Evolutionary conservation across 331 rosid species (phyloP).

Genomic region (Telfairia occidentalis): DNA sequence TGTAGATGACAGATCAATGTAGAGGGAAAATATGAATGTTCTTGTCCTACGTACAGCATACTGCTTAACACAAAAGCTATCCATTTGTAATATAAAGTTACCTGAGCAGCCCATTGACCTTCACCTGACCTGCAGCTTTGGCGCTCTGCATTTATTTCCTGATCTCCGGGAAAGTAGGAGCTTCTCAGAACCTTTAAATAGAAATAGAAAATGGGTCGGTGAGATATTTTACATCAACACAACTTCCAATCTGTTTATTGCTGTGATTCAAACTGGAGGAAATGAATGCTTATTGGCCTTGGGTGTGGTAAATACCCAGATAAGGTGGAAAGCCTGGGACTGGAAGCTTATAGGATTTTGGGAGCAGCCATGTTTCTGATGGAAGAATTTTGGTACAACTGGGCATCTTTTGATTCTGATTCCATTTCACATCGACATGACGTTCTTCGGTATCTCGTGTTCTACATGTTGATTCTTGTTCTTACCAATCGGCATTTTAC

Average conservation of each 20-base stretch:
- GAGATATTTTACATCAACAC: too few species aligned
- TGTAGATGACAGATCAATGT: background rate
- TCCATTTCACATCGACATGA: background rate
- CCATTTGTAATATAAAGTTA: background rate
- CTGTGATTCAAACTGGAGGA: background rate
- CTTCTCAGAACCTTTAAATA: background rate
- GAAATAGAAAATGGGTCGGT: background rate
- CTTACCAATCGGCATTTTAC: background rate
- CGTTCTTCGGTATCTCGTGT: background rate
- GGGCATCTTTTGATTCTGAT: background rate
- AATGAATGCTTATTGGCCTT: background rate
- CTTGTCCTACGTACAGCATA: background rate
- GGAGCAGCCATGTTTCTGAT: background rate
- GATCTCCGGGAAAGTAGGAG: background rate
- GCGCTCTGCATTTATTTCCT: background rate
- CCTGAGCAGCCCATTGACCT: background rate
- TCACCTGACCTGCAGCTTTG: background rate
- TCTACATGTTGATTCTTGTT: background rate
- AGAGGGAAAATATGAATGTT: background rate
- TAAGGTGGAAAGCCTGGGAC: background rate
- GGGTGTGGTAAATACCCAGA: background rate
- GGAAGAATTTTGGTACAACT: background rate
- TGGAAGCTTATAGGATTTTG: background rate
- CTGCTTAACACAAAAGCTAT: background rate
- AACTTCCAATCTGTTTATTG: background rate